phyloP scores from a whole-genome alignment of 1,284 basidiomycete genomes.

The Microbotryum saponariae region DNA sequence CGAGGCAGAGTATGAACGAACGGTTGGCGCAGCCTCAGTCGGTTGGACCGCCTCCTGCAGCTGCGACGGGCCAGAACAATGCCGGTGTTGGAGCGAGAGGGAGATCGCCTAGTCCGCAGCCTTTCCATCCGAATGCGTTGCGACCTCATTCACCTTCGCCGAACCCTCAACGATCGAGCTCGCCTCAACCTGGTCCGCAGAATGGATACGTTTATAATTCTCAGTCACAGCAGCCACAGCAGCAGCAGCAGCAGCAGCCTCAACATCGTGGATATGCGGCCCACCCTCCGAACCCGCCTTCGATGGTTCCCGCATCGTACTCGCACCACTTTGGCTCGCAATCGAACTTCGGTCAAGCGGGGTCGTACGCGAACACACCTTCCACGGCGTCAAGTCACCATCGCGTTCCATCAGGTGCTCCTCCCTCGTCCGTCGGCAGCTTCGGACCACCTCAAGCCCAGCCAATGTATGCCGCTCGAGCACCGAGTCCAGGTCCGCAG shows the following conservation, averaged over 20 bases:
- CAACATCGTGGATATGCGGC: constrained; percentile 12
- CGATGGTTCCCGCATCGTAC: background rate
- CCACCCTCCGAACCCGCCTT: background rate
- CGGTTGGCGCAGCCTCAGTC: constrained; percentile 22
- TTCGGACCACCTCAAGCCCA: no score
- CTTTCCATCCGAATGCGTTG: constrained; percentile 14
- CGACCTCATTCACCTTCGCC: constrained; percentile 5
- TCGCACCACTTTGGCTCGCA: background rate
- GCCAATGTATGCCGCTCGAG: no score
- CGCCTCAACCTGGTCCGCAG: background rate
- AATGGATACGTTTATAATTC: background rate
- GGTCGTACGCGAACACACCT: no score
- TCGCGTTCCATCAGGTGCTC: no score
- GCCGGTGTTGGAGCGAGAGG: constrained; percentile 11
- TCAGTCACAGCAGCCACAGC: constrained; percentile 6
- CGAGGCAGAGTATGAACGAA: background rate
- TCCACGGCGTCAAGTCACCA: no score
- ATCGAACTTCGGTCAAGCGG: no score
- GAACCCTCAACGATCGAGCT: background rate
- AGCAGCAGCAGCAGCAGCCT: background rate
- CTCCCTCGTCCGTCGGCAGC: no score
- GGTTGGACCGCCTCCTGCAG: constrained; percentile 6
- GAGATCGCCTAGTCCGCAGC: constrained; percentile 11
- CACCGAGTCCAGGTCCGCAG: no score
- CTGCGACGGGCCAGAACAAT: constrained; percentile 1